Percentiles rank a stretch among this genome's conserved stretches.
These are phyloP conservation scores for Sarocladium oryzae DNA, from an alignment of 2,329 filamentous ascomycete genomes.

Conservation along the genomic window DNA sequence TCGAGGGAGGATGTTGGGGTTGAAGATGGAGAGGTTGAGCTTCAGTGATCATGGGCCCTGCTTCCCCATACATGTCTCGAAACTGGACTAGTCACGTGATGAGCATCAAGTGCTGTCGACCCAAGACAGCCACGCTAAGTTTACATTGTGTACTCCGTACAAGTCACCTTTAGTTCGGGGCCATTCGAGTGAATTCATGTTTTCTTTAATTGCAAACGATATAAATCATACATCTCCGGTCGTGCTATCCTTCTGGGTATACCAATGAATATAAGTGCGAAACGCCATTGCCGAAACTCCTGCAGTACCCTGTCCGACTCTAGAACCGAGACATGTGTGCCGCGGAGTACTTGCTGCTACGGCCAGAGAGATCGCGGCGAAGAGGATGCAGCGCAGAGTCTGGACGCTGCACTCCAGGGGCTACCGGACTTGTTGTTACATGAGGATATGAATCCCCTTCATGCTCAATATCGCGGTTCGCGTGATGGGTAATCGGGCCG, in stretches of 20 bases:
- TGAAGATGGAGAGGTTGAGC: too few species aligned
- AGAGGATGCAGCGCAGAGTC: constrained; percentile 53
- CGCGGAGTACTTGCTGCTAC: constrained; percentile 42
- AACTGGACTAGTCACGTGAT: too few species aligned
- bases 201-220: too few species aligned
- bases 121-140: too few species aligned
- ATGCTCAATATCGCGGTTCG: constrained; percentile 13
- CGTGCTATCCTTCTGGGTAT: background rate
- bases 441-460: constrained; percentile 16
- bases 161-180: too few species aligned
- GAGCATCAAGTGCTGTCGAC: too few species aligned
- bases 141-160: too few species aligned
- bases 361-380: constrained; percentile 17
- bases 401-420: constrained; percentile 48
- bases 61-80: too few species aligned
- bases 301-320: background rate
- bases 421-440: constrained; percentile 45
- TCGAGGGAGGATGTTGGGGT: too few species aligned
- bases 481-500: constrained; percentile 23
- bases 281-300: background rate
- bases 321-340: constrained; percentile 42
- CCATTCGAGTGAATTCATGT: too few species aligned
- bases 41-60: too few species aligned
- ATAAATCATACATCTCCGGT: background rate
- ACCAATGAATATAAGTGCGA: background rate